Conservation (phyloP, 179 eudicot species). For the Sideroxylon spinosum region DNA sequence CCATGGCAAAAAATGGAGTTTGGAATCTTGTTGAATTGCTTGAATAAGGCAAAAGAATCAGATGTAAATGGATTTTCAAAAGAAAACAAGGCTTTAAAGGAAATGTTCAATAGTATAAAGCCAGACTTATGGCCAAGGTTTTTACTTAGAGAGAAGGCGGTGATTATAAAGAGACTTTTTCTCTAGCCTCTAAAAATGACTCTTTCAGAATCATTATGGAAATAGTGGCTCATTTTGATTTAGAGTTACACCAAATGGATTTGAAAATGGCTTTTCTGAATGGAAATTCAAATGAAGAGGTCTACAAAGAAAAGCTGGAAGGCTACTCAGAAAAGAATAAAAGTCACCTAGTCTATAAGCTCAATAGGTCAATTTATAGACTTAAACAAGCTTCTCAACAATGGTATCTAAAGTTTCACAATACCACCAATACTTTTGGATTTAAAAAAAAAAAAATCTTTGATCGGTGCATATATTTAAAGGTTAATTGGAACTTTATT, state of each 20-base stretch:
- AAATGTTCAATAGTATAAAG: constrained; percentile 3
- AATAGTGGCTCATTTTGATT: constrained; percentile 5
- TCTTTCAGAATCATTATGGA: constrained; percentile 10
- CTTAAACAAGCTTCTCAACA: constrained; percentile 16
- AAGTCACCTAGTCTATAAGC: constrained; percentile 13
- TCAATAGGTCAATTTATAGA: constrained; percentile 16
- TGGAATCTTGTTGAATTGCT: not conserved
- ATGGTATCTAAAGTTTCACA: not conserved
- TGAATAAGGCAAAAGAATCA: not conserved
- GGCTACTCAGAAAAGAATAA: not conserved
- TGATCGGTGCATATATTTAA: constrained; percentile 18
- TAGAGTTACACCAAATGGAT: constrained; percentile 20
- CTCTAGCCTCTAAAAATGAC: not conserved
- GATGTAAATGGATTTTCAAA: constrained; percentile 5
- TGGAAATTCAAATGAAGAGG: not conserved
- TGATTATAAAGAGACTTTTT: constrained; percentile 6
- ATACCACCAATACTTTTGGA: not conserved
- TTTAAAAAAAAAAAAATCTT: constrained; percentile 6
- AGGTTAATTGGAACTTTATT: not conserved
- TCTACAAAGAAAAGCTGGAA: constrained; percentile 12
- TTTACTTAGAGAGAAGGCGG: not conserved
- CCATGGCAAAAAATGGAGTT: not conserved
- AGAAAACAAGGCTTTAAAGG: not conserved
- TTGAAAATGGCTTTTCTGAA: not conserved
- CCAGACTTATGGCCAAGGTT: not conserved